Evolutionary conservation across 2,329 filamentous ascomycete genomes (phyloP).

Genomic region (Dryadomyces quercivorus): DNA sequence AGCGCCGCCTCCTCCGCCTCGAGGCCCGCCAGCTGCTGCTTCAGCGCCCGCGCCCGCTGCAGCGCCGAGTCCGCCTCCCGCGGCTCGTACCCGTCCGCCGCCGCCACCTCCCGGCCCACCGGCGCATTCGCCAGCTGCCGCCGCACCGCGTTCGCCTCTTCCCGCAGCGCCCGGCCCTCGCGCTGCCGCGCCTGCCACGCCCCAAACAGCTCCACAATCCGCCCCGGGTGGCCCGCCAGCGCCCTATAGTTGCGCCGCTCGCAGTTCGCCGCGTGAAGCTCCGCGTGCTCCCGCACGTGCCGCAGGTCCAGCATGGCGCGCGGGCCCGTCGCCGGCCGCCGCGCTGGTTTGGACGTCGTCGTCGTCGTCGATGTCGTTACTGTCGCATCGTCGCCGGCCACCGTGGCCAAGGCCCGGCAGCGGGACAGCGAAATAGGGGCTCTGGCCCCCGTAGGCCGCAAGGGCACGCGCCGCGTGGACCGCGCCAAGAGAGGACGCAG

Average conservation of each 20-base stretch:
- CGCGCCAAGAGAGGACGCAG: too few relatives aligned
- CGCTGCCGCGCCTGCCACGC: slow-evolving; percentile 48
- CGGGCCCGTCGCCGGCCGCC: slow-evolving; percentile 47
- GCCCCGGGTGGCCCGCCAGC: slow-evolving; percentile 40
- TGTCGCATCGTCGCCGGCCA: neutral
- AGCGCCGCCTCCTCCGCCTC: slow-evolving; percentile 50
- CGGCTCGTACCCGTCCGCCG: slow-evolving; percentile 12
- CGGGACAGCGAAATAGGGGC: too few relatives aligned
- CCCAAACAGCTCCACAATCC: slow-evolving; percentile 43
- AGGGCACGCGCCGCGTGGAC: too few relatives aligned
- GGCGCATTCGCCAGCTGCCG: slow-evolving; percentile 41
- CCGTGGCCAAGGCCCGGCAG: too few relatives aligned
- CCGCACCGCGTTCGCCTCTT: slow-evolving; percentile 54
- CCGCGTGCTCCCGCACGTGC: slow-evolving; percentile 76
- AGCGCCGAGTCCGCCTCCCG: slow-evolving; percentile 19
- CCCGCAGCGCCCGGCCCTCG: slow-evolving; percentile 47
- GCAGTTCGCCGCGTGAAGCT: slow-evolving; percentile 73
- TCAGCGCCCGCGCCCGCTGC: slow-evolving; percentile 51
- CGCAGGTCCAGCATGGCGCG: slow-evolving; percentile 74
- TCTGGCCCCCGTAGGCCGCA: too few relatives aligned
- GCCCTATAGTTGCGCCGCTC: slow-evolving; percentile 67
- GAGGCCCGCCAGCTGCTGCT: slow-evolving; percentile 46
- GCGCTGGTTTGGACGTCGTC: neutral
- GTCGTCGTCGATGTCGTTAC: neutral
- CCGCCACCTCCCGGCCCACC: slow-evolving; percentile 30